Evolutionary conservation across 306 rosid genomes (phyloP).

Genomic region (Spatholobus suberectus): DNA sequence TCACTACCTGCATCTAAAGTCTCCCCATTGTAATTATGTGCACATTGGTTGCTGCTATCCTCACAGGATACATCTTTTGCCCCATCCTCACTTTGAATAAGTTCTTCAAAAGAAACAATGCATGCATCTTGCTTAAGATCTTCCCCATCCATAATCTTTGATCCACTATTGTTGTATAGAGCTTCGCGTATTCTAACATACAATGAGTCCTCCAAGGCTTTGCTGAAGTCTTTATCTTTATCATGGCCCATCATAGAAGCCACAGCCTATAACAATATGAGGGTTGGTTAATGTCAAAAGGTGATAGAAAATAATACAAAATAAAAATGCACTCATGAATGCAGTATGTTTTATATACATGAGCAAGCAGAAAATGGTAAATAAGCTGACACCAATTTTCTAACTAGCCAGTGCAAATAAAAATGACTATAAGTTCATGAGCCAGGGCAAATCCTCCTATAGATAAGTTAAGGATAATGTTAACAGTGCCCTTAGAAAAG

Average conservation of each 20-base stretch:
- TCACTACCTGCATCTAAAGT: conserved; percentile 5
- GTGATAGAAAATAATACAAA: neutral
- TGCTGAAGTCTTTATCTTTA: conserved; percentile 65
- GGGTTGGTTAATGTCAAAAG: conserved; percentile 28
- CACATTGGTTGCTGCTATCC: conserved; percentile 36
- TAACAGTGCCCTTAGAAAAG: neutral
- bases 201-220: conserved; percentile 65
- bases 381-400: conserved; percentile 13
- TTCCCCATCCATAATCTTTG: conserved; percentile 42
- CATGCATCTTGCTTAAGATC: conserved; percentile 36
- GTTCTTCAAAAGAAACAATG: conserved; percentile 42
- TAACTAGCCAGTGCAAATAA: neutral
- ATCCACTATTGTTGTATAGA: conserved; percentile 39
- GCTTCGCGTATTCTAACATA: conserved; percentile 67
- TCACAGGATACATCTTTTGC: conserved; percentile 37
- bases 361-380: conserved; percentile 19
- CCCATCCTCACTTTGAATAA: conserved; percentile 36
- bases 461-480: neutral
- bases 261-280: conserved; percentile 63
- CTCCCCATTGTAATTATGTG: conserved; percentile 33
- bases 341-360: neutral
- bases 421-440: neutral
- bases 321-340: conserved; percentile 19
- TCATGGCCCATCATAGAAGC: conserved; percentile 61
- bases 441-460: conserved; percentile 20